phyloP scores from a whole-genome alignment of 768 basidiomycete genomes.

The Psilocybe cubensis region DNA sequence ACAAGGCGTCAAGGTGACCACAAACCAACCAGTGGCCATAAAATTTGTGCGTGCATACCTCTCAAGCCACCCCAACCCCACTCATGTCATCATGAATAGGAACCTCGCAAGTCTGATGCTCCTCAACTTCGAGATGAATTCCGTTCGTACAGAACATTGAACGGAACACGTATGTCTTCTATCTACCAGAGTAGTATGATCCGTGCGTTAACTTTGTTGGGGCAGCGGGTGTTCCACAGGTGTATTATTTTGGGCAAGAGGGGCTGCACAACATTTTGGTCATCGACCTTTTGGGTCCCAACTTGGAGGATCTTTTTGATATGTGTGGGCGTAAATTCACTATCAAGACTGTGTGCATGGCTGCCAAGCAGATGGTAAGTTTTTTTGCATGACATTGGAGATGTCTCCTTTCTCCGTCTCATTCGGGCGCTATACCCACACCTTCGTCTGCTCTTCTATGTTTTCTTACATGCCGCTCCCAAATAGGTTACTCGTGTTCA shows the following conservation, averaged over 20 bases:
- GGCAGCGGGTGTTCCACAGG: conserved; percentile 94
- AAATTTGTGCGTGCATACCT: conserved; percentile 77
- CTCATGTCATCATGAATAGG: conserved; percentile 45
- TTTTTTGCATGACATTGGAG: not conserved
- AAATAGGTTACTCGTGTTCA: conserved; percentile 92
- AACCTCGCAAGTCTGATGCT: conserved; percentile 96
- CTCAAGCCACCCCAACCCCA: not conserved
- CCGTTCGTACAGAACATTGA: conserved; percentile 93
- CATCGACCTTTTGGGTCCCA: conserved; percentile 96
- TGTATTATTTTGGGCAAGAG: conserved; percentile 98
- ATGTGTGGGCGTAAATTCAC: conserved; percentile 99
- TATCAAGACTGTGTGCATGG: conserved; percentile 99
- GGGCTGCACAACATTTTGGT: conserved; percentile 96
- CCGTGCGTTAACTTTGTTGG: conserved; percentile 13
- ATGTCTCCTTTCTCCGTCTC: not conserved
- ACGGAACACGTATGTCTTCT: conserved; percentile 74
- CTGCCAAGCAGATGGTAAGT: conserved; percentile 97
- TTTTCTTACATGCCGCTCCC: not conserved
- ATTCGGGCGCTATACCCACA: not conserved
- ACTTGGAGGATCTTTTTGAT: conserved; percentile 97
- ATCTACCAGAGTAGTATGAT: conserved; percentile 3
- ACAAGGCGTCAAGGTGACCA: conserved; percentile 38
- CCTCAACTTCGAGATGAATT: conserved; percentile 98
- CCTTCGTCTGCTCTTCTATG: not conserved
- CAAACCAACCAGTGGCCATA: conserved; percentile 90